Base-by-base conservation (phyloP, 768 basidiomycete species). In the Butyriboletus loyo region DNA sequence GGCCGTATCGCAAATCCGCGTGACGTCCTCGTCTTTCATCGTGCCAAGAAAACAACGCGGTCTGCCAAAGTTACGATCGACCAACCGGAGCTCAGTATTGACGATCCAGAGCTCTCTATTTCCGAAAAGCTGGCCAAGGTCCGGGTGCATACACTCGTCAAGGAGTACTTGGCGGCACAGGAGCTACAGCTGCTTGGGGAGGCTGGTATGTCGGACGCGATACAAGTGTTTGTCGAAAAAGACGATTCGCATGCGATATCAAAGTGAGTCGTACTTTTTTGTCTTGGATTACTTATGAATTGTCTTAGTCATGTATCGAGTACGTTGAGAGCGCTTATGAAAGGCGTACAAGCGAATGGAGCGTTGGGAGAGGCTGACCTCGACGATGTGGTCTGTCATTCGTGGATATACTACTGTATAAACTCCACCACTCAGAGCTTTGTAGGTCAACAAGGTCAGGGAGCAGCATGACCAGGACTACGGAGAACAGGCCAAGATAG, bases 161-260 rank as follows among this genome's bases (percentile, higher is more conserved):
- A 85, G 66, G 92, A 98, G 71, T 98, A 96, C 68, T 72, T 99
- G 42, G 77, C 85, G 7, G 94, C 92, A 45, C 97, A 98, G 73
- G 91, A 95, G 67, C 72, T 98, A 63, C 93, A 97, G 73, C 72
- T 98, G 46, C 73, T 98, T 17, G 91, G 89, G 1, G 94, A 97
- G 72, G 77, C 78, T 37, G 93, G 88, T 24, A 90, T 99, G 88
- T 87, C 86, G 36, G 90, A 94, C 66, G 97, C 97, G 7, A 94
- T 99, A 47, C 86, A 91, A 74, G 79, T 86, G 70, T 98, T 90
- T 71, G 95, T 99, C 53, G 95, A 98, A 69, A 99, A 99, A 77
- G 96, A 98, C 64, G 94, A 97, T 68, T 85, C 83, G 27, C 89
- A 94, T 74, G 92, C 96, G 9, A 96, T 99, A 65, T 82, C 85